phyloP scores from a whole-genome alignment of 352 stramenopile genomes.

The Phytophthora foliorum region DNA sequence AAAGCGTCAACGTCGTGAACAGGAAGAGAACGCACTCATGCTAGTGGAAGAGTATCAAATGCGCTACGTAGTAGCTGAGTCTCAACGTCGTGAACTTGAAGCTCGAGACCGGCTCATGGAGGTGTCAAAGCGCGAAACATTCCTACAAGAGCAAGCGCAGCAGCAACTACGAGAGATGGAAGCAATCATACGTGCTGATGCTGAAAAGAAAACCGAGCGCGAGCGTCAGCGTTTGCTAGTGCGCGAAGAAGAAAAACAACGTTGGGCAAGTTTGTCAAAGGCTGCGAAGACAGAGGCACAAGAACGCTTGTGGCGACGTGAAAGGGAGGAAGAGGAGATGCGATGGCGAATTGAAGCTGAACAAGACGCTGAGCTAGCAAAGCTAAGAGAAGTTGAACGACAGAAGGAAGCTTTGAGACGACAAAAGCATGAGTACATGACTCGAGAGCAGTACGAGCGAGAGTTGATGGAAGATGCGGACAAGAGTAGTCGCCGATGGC shows the following conservation, averaged over 20 bases:
- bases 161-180: constrained; percentile 41
- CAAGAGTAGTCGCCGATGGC: constrained; percentile 41
- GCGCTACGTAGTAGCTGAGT: constrained; percentile 60
- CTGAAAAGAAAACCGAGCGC: constrained; percentile 42
- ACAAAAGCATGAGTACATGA: constrained; percentile 51
- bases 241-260: constrained; percentile 33
- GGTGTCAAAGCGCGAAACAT: constrained; percentile 47
- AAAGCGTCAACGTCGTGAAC: constrained; percentile 40
- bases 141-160: constrained; percentile 43
- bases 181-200: constrained; percentile 18
- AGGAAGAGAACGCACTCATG: constrained; percentile 63
- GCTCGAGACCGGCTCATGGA: constrained; percentile 40
- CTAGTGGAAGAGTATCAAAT: constrained; percentile 66
- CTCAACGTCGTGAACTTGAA: constrained; percentile 43
- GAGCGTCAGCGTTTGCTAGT: constrained; percentile 35
- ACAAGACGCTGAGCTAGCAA: constrained; percentile 9
- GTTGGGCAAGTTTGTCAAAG: constrained; percentile 31
- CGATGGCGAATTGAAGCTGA: constrained; percentile 30
- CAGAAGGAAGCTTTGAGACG: constrained; percentile 38
- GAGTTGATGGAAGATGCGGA: constrained; percentile 53
- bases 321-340: constrained; percentile 31
- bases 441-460: constrained; percentile 43
- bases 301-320: constrained; percentile 26
- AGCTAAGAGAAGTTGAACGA: neutral
- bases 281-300: constrained; percentile 25